Percentiles rank a stretch among this genome's conserved stretches.
phyloP scores from a whole-genome alignment of 352 stramenopile genomes.

The Pythium grandisporangium region DNA sequence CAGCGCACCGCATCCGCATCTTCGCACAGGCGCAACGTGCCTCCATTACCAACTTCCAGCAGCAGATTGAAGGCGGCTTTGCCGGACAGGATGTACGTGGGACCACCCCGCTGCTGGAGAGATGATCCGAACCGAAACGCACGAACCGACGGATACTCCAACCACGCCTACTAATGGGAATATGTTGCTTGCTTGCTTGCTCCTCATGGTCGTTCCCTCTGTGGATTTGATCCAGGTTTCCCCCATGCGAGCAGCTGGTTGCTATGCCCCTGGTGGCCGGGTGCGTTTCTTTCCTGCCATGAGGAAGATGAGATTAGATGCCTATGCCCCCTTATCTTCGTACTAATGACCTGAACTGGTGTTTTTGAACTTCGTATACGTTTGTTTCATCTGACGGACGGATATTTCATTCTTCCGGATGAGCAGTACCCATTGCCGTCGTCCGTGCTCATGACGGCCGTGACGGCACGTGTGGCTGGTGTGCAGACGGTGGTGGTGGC shows the following conservation, averaged over 20 bases:
- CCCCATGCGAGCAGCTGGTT: slow-evolving; percentile 83
- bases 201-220: slow-evolving; percentile 1
- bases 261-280: slow-evolving; percentile 95
- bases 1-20: slow-evolving; percentile 78
- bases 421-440: slow-evolving; percentile 94
- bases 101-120: no score
- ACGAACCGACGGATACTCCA: no score
- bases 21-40: slow-evolving; percentile 93
- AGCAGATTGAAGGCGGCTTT: slow-evolving; percentile 92
- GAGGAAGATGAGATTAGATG: background rate
- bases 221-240: slow-evolving; percentile 23
- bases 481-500: slow-evolving; percentile 93
- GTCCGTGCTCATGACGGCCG: slow-evolving; percentile 97
- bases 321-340: no score
- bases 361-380: no score
- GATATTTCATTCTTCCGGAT: background rate
- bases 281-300: no score
- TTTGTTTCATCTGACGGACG: background rate
- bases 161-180: no score
- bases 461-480: slow-evolving; percentile 92
- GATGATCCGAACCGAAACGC: no score
- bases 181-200: no score
- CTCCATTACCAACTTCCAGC: slow-evolving; percentile 89
- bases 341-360: no score
- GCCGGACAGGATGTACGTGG: slow-evolving; percentile 88